phyloP scores from a whole-genome alignment of 208 protist species.

The Acanthamoeba castellanii region DNA sequence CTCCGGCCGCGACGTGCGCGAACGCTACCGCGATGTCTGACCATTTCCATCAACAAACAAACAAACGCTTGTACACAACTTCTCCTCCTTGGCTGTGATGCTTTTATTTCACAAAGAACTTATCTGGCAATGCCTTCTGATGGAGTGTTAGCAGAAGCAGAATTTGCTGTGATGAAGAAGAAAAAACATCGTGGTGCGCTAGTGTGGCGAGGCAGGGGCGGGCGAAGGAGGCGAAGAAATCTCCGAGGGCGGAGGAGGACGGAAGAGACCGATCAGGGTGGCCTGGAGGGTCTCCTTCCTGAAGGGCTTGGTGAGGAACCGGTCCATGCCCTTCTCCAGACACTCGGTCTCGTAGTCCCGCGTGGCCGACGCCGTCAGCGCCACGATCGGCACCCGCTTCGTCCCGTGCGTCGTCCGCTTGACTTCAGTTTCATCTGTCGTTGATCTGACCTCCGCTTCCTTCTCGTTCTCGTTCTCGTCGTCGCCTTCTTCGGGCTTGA shows the following conservation, averaged over 20 bases:
- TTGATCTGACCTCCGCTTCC: too few relatives aligned
- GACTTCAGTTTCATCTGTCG: neutral
- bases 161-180: too few relatives aligned
- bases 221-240: neutral
- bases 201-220: neutral
- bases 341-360: neutral
- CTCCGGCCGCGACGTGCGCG: constrained; percentile 30
- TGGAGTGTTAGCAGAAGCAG: too few relatives aligned
- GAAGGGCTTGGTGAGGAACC: constrained; percentile 36
- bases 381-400: neutral
- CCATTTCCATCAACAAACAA: too few relatives aligned
- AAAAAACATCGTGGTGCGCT: too few relatives aligned
- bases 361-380: neutral
- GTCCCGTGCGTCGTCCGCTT: neutral
- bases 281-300: neutral
- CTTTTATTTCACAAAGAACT: too few relatives aligned
- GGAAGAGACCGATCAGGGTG: neutral
- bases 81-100: too few relatives aligned
- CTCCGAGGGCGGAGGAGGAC: neutral
- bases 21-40: constrained; percentile 12
- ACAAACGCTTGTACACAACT: too few relatives aligned
- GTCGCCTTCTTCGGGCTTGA: neutral
- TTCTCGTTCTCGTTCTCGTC: neutral
- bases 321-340: constrained; percentile 47
- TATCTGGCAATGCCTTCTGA: too few relatives aligned